These are phyloP conservation scores for Globisporangium polare DNA, from an alignment of 352 stramenopile genomes.

Conservation along the genomic window DNA sequence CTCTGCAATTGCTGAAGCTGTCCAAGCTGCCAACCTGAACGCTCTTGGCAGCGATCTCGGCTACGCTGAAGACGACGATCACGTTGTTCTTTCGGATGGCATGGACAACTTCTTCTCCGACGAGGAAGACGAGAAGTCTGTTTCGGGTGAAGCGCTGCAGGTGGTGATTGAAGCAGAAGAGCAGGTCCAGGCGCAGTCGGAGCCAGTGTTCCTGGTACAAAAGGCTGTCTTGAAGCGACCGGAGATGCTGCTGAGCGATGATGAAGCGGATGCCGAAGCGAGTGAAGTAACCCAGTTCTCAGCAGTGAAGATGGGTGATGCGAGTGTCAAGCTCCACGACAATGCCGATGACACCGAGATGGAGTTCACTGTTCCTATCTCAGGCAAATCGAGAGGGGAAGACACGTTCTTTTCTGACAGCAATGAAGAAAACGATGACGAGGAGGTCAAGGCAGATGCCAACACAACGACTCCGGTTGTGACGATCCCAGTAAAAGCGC, in stretches of 20 bases:
- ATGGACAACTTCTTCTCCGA: neutral
- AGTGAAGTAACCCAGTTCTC: neutral
- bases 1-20: neutral
- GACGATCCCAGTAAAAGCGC: neutral
- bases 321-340: neutral
- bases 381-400: neutral
- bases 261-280: conserved; percentile 11
- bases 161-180: neutral
- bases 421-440: neutral
- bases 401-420: conserved; percentile 4
- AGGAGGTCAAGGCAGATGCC: neutral
- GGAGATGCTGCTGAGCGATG: conserved; percentile 26
- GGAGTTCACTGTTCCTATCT: neutral
- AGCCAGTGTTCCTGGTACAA: neutral
- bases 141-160: neutral
- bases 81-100: neutral
- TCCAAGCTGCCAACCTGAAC: neutral
- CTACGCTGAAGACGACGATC: conserved; percentile 6
- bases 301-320: neutral
- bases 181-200: neutral
- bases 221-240: neutral
- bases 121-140: neutral
- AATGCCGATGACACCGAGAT: neutral
- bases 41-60: neutral
- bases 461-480: no score